Percentiles rank a stretch among this genome's conserved stretches.
Evolutionary conservation across 2,329 filamentous ascomycete genomes (phyloP).

Genomic region (Sclerotinia subarctica): DNA sequence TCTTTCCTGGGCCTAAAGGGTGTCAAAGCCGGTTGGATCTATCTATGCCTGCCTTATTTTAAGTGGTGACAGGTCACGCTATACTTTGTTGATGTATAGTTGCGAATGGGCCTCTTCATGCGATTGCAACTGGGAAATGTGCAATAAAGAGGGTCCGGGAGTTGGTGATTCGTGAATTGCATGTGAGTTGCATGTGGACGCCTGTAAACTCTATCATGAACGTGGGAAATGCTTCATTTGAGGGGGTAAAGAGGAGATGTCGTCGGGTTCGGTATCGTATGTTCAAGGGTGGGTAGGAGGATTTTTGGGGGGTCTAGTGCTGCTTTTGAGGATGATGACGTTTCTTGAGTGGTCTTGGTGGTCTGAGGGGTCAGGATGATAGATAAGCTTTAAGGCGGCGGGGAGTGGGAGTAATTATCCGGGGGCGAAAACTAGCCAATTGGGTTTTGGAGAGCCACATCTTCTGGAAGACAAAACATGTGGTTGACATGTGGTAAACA

Average conservation of each 20-base stretch:
- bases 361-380: neutral
- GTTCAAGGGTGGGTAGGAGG: conserved; percentile 16
- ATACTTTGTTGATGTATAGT: neutral
- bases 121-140: neutral
- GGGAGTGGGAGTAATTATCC: conserved; percentile 2
- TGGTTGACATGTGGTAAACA: too few species aligned
- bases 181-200: neutral
- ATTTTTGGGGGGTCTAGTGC: conserved; percentile 7
- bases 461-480: neutral
- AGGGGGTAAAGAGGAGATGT: conserved; percentile 12
- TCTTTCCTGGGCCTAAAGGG: neutral
- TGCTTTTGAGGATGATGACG: conserved; percentile 2
- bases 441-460: neutral
- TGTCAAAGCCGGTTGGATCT: neutral
- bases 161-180: neutral
- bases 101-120: neutral
- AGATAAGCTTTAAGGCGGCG: neutral
- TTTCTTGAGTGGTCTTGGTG: neutral
- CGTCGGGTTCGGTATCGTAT: conserved; percentile 17
- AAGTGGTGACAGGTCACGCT: conserved; percentile 5
- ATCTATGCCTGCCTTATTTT: neutral
- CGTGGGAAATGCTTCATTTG: neutral
- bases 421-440: neutral
- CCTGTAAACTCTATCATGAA: neutral
- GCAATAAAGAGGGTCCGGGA: neutral